Percentiles rank a stretch among this genome's conserved stretches.
Evolutionary conservation across 2,329 filamentous ascomycete genomes (phyloP).

Genomic region (Albifimbria verrucaria): DNA sequence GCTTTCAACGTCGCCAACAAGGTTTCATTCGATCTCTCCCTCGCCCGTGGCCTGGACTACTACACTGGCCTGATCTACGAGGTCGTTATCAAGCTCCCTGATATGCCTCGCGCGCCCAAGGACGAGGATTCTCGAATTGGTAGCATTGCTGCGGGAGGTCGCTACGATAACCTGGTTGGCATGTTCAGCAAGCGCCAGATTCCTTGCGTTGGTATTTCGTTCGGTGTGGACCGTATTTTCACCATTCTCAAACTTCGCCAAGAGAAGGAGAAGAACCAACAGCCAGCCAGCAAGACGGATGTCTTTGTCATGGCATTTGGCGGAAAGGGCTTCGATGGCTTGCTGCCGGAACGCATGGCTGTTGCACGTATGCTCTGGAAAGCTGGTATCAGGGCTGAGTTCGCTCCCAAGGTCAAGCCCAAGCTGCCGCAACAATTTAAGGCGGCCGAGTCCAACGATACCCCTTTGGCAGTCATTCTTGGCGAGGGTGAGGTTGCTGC

Average conservation of each 20-base stretch:
- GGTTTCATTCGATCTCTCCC: slow-evolving; percentile 84
- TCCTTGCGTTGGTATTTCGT: slow-evolving; percentile 66
- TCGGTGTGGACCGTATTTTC: slow-evolving; percentile 94
- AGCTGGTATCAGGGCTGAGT: slow-evolving; percentile 88
- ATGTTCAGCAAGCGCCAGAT: slow-evolving; percentile 91
- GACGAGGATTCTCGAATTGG: slow-evolving; percentile 61
- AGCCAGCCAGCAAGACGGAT: slow-evolving; percentile 41
- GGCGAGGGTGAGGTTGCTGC: slow-evolving; percentile 84
- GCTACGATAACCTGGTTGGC: slow-evolving; percentile 89
- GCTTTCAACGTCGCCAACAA: slow-evolving; percentile 69
- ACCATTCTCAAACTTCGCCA: slow-evolving; percentile 81
- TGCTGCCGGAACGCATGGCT: slow-evolving; percentile 80
- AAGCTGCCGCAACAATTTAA: slow-evolving; percentile 90
- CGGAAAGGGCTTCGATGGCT: slow-evolving; percentile 76
- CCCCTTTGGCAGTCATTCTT: slow-evolving; percentile 84
- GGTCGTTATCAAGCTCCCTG: slow-evolving; percentile 75
- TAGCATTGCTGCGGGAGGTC: slow-evolving; percentile 83
- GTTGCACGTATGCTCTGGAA: slow-evolving; percentile 78
- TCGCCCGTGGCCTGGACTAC: slow-evolving; percentile 90
- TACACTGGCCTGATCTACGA: slow-evolving; percentile 91
- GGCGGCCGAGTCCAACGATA: slow-evolving; percentile 72
- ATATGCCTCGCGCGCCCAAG: slow-evolving; percentile 43
- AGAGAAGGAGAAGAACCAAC: slow-evolving; percentile 53
- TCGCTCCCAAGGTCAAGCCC: slow-evolving; percentile 84
- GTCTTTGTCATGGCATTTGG: slow-evolving; percentile 95